Conservation (phyloP, 768 basidiomycete species). For the Trichaptum fuscoviolaceum region DNA sequence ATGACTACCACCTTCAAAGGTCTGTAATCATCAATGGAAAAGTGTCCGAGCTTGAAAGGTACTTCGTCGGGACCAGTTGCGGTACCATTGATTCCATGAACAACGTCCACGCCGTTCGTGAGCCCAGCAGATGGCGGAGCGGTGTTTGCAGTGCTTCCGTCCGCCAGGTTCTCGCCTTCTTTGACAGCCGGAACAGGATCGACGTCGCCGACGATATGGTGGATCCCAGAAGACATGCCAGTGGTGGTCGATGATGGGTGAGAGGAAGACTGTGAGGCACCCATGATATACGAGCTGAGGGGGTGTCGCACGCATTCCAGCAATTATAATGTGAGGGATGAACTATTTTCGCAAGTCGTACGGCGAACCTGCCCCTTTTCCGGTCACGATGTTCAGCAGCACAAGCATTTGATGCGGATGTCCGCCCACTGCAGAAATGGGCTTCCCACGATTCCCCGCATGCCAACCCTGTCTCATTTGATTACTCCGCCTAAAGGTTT, state of each 20-base stretch:
- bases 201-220: background rate
- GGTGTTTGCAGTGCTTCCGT: background rate
- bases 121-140: background rate
- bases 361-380: background rate
- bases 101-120: background rate
- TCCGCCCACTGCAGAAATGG: background rate
- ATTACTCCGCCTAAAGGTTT: background rate
- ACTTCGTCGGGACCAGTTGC: background rate
- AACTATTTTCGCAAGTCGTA: background rate
- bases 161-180: background rate
- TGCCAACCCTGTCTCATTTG: background rate
- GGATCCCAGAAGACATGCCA: background rate
- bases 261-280: background rate
- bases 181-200: background rate
- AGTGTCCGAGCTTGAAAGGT: conserved; percentile 31
- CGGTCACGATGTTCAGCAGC: background rate
- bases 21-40: conserved; percentile 47
- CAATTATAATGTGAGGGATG: background rate
- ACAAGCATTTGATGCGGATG: background rate
- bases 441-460: background rate
- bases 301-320: background rate
- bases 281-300: background rate
- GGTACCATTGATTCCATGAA: background rate
- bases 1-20: conserved; percentile 51
- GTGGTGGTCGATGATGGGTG: no score